Percentiles rank a stretch among this genome's conserved stretches.
phyloP scores from a whole-genome alignment of 2,329 filamentous ascomycete species.

The Cercospora zeae-maydis region DNA sequence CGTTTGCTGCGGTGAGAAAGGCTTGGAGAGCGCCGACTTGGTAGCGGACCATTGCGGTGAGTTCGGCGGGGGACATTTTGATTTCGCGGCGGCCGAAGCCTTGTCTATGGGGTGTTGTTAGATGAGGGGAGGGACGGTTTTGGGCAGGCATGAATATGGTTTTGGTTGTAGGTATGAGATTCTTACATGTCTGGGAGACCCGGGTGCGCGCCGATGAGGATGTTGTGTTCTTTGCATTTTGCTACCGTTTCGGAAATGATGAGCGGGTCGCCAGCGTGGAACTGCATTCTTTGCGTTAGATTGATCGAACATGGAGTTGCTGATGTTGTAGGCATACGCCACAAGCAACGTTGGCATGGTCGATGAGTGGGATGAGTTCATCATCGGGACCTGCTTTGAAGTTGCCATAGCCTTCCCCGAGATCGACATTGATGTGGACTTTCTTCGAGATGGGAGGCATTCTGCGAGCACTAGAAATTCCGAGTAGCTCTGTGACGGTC shows the following conservation, averaged over 20 bases:
- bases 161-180: background rate
- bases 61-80: slow-evolving; percentile 45
- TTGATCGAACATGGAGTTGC: background rate
- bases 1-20: slow-evolving; percentile 55
- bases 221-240: slow-evolving; percentile 55
- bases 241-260: slow-evolving; percentile 61
- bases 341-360: slow-evolving; percentile 60
- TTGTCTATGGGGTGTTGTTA: slow-evolving; percentile 34
- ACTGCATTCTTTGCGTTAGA: slow-evolving; percentile 21
- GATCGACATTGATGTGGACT: slow-evolving; percentile 53
- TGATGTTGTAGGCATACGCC: slow-evolving; percentile 8
- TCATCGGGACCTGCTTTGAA: slow-evolving; percentile 55
- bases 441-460: slow-evolving; percentile 52
- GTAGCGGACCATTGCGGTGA: slow-evolving; percentile 54
- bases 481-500: background rate
- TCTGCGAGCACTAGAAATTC: background rate
- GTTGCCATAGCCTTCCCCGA: slow-evolving; percentile 53
- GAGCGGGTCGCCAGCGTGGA: slow-evolving; percentile 53
- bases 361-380: slow-evolving; percentile 59
- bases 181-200: slow-evolving; percentile 56
- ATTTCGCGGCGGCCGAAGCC: slow-evolving; percentile 64
- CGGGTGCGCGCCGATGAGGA: slow-evolving; percentile 60
- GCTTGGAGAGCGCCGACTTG: slow-evolving; percentile 61
- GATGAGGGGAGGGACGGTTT: too few species aligned
- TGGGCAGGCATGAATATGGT: too few species aligned